Evolutionary conservation across 768 basidiomycete species (phyloP).

Genomic region (Pleurotus tuoliensis): DNA sequence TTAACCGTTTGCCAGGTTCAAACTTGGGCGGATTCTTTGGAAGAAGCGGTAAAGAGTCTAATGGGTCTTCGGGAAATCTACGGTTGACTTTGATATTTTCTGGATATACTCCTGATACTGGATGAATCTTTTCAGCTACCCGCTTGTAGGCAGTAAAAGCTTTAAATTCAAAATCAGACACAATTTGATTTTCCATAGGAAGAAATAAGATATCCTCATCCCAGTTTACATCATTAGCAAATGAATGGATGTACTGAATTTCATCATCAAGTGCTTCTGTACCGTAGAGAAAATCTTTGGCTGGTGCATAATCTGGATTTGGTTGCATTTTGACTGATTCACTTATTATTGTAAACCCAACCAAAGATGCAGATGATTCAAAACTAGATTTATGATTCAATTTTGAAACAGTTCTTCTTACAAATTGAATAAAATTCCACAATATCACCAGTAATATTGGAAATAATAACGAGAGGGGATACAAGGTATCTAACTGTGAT

Average conservation of each 20-base stretch:
- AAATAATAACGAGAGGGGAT: too few species aligned
- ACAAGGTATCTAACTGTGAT: too few species aligned
- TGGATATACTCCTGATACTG: constrained; percentile 19
- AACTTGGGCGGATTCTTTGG: constrained; percentile 18
- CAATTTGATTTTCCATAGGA: neutral
- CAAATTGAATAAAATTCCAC: too few species aligned
- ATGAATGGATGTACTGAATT: neutral
- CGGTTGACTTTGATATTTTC: neutral
- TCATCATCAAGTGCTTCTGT: neutral
- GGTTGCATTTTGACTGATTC: too few species aligned
- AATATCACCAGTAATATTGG: too few species aligned
- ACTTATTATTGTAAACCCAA: too few species aligned
- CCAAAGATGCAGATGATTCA: too few species aligned
- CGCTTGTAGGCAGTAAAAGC: constrained; percentile 14
- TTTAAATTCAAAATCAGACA: neutral
- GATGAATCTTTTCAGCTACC: constrained; percentile 19
- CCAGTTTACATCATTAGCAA: too few species aligned
- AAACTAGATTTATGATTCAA: too few species aligned
- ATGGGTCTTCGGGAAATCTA: constrained; percentile 23
- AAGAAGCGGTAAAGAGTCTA: constrained; percentile 16
- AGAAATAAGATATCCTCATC: neutral
- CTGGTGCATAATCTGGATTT: too few species aligned
- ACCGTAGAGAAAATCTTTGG: too few species aligned
- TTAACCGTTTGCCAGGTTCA: constrained; percentile 4
- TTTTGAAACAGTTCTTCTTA: too few species aligned